Conservation (phyloP, 2,329 filamentous ascomycete species). For the Beauveria brongniartii region DNA sequence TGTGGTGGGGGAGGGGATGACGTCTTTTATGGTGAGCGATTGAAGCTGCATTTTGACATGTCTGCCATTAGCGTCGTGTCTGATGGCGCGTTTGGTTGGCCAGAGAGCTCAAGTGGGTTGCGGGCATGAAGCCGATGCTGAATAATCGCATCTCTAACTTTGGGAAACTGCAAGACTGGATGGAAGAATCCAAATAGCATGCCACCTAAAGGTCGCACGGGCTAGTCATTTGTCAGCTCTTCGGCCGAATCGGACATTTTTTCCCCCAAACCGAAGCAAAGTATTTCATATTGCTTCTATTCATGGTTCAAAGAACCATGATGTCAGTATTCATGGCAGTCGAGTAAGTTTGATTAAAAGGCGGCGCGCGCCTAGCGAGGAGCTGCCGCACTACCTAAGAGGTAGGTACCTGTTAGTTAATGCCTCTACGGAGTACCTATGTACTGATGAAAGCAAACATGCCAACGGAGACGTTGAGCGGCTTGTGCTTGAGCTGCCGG, state of each 20-base stretch:
- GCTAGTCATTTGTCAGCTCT: neutral
- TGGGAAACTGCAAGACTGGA: no score
- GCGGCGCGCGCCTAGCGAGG: neutral
- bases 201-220: neutral
- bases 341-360: neutral
- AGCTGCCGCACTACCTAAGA: neutral
- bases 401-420: neutral
- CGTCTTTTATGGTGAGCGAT: constrained; percentile 9
- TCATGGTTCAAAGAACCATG: neutral
- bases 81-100: neutral
- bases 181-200: neutral
- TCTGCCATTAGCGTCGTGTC: neutral
- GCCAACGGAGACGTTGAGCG: no score
- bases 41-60: constrained; percentile 7
- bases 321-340: neutral
- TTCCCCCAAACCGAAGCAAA: neutral
- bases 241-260: neutral
- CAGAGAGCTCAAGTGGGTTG: neutral
- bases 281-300: neutral
- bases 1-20: constrained; percentile 1
- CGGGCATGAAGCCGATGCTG: neutral
- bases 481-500: no score
- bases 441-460: no score
- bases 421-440: no score
- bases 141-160: neutral